Conservation (phyloP, 2,329 filamentous ascomycete species). For the Annulohypoxylon truncatum region DNA sequence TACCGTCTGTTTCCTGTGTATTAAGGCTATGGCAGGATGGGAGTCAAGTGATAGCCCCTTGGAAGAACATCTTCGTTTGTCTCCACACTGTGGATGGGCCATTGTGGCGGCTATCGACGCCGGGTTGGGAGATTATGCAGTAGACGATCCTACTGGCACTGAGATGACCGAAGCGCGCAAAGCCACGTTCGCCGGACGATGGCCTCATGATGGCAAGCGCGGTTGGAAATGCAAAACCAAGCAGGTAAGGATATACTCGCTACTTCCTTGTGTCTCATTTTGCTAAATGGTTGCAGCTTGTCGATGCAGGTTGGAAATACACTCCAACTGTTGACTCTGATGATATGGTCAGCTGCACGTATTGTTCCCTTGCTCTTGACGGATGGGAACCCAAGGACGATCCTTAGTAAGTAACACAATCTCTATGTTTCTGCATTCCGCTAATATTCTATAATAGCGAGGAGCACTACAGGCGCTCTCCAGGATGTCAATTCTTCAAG, state of each 20-base stretch:
- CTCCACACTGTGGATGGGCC: slow-evolving; percentile 87
- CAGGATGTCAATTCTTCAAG: slow-evolving; percentile 84
- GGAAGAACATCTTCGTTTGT: slow-evolving; percentile 86
- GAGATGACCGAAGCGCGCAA: slow-evolving; percentile 81
- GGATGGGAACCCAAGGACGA: slow-evolving; percentile 96
- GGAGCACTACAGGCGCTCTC: slow-evolving; percentile 84
- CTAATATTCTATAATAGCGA: slow-evolving; percentile 64
- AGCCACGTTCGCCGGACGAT: slow-evolving; percentile 83
- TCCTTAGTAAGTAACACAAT: slow-evolving; percentile 72
- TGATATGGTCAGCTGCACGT: slow-evolving; percentile 90
- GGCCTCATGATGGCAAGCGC: slow-evolving; percentile 90
- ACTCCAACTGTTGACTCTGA: slow-evolving; percentile 85
- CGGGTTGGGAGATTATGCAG: slow-evolving; percentile 69
- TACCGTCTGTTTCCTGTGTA: slow-evolving; percentile 87
- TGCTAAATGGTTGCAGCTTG: slow-evolving; percentile 69
- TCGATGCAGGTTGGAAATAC: slow-evolving; percentile 93
- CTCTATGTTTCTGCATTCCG: not conserved
- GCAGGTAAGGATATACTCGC: slow-evolving; percentile 67
- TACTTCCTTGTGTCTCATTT: not conserved
- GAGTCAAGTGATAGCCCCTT: slow-evolving; percentile 86
- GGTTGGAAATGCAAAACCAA: slow-evolving; percentile 91
- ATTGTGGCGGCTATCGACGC: slow-evolving; percentile 73
- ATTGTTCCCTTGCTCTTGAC: slow-evolving; percentile 89
- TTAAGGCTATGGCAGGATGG: slow-evolving; percentile 89
- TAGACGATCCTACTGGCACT: slow-evolving; percentile 79